These are phyloP conservation scores for Pichia membranifaciens DNA, from an alignment of 805 yeast genomes.

Conservation along the genomic window DNA sequence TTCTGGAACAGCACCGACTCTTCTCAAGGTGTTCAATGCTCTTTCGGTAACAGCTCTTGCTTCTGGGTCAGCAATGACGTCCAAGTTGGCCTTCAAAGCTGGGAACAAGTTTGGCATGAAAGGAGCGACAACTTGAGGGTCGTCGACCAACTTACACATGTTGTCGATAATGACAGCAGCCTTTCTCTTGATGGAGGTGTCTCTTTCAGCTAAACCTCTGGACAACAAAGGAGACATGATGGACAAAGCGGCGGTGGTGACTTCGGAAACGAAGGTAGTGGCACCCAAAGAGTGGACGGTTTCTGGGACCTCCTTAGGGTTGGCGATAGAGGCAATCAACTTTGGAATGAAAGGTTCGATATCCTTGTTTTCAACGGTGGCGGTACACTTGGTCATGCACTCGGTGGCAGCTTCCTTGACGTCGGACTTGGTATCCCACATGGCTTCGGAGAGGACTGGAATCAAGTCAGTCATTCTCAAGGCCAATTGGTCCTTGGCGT, in stretches of 20 bases:
- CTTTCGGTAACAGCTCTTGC: constrained; percentile 98
- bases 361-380: constrained; percentile 99
- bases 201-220: constrained; percentile 99
- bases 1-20: constrained; percentile 96
- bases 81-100: constrained; percentile 87
- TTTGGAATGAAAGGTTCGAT: constrained; percentile 98
- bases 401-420: constrained; percentile 95
- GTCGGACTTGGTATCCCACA: constrained; percentile 99
- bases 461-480: constrained; percentile 99
- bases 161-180: constrained; percentile 99
- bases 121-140: constrained; percentile 99
- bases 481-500: constrained; percentile 93
- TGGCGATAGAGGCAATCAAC: constrained; percentile 92
- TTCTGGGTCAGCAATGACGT: constrained; percentile 99
- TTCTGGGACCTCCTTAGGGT: constrained; percentile 97
- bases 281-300: constrained; percentile 99
- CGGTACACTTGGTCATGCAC: constrained; percentile 93
- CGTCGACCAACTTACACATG: constrained; percentile 99
- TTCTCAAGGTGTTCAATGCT: constrained; percentile 94
- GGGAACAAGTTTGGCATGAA: constrained; percentile 95
- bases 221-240: constrained; percentile 98
- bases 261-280: constrained; percentile 98
- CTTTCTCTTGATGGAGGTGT: constrained; percentile 98
- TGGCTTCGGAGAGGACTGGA: constrained; percentile 97
- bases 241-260: constrained; percentile 98